Percentiles rank a stretch among this genome's conserved stretches.
phyloP scores from a whole-genome alignment of 768 basidiomycete genomes.

The Candolleomyces efflorescens region DNA sequence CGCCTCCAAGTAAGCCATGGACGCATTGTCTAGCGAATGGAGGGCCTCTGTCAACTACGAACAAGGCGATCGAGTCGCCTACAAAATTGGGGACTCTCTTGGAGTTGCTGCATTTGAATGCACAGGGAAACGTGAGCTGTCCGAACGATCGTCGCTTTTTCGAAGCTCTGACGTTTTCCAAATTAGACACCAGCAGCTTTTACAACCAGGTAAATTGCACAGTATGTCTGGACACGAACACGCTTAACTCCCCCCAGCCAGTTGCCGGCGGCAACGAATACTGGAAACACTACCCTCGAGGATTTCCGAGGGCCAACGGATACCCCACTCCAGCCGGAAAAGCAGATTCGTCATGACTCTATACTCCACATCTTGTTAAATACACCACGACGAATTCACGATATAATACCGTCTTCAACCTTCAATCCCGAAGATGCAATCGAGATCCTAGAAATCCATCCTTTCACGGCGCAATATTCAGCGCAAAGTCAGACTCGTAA shows the following conservation, averaged over 20 bases:
- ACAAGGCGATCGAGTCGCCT: conserved; percentile 27
- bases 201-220: conserved; percentile 24
- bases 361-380: neutral
- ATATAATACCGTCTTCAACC: no score
- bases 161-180: neutral
- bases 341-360: neutral
- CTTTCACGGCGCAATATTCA: no score
- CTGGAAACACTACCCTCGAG: conserved; percentile 29
- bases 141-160: neutral
- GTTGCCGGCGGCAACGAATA: conserved; percentile 19
- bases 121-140: conserved; percentile 20
- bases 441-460: no score
- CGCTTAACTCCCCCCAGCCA: conserved; percentile 22
- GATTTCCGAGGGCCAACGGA: conserved; percentile 18
- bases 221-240: no score
- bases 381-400: neutral
- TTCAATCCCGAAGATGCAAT: no score
- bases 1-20: conserved; percentile 15
- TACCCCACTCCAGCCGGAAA: neutral
- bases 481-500: neutral
- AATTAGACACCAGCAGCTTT: conserved; percentile 20
- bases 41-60: conserved; percentile 17
- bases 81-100: conserved; percentile 24
- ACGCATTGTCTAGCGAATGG: conserved; percentile 30
- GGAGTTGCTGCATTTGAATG: conserved; percentile 32